Conservation (phyloP, 805 yeast species). For the Wickerhamiella sergipiensis region DNA sequence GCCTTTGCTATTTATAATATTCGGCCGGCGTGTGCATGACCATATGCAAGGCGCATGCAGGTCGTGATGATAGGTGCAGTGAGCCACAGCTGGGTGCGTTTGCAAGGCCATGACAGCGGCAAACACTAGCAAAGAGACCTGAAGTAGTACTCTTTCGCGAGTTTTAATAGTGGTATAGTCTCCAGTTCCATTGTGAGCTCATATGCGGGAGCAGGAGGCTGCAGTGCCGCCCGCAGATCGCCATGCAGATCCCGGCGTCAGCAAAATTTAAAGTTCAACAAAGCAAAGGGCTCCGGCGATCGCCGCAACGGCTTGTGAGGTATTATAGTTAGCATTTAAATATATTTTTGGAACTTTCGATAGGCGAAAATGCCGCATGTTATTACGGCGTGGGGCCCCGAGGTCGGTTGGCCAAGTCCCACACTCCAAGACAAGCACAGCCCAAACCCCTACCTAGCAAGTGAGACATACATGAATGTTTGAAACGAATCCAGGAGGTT, state of each 20-base stretch:
- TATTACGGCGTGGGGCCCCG: too few species aligned
- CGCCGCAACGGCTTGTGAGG: background rate
- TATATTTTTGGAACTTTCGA: background rate
- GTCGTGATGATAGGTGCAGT: background rate
- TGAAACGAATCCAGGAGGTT: background rate
- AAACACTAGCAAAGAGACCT: too few species aligned
- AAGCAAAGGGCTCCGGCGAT: background rate
- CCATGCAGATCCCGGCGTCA: background rate
- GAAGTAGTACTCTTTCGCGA: too few species aligned
- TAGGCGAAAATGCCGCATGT: too few species aligned
- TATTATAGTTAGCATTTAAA: background rate
- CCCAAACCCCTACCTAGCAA: background rate
- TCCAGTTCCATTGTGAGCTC: background rate
- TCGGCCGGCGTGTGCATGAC: background rate
- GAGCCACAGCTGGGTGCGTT: too few species aligned
- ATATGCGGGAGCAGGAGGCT: background rate
- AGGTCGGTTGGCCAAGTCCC: background rate
- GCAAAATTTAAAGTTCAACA: background rate
- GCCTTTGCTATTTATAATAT: background rate
- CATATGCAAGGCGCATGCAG: background rate
- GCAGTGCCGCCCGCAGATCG: background rate
- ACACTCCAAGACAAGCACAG: background rate
- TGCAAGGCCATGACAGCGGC: too few species aligned
- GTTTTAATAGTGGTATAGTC: too few species aligned
- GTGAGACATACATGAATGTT: background rate